Evolutionary conservation across 768 basidiomycete species (phyloP).

Genomic region (Termitomyces sp.): DNA sequence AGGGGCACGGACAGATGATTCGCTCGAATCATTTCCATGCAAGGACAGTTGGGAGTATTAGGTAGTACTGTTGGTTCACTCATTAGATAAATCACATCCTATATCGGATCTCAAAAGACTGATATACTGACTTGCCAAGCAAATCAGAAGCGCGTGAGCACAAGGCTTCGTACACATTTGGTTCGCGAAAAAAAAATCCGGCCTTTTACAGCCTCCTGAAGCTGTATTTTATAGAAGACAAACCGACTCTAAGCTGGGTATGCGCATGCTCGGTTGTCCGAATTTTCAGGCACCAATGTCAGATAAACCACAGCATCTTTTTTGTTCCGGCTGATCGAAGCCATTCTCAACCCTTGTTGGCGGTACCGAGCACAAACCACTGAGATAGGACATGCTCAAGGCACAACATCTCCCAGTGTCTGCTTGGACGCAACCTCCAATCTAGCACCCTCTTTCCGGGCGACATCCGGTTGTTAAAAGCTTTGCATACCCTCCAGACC

Average conservation of each 20-base stretch:
- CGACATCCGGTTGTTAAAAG: conserved; percentile 70
- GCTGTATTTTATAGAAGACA: background rate
- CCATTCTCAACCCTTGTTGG: background rate
- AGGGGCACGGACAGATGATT: conserved; percentile 9
- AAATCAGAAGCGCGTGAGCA: conserved; percentile 13
- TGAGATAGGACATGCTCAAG: background rate
- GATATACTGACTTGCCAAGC: background rate
- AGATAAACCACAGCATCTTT: background rate
- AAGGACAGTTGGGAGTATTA: background rate
- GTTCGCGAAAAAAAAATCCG: background rate
- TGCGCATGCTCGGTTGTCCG: background rate
- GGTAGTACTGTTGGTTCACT: background rate
- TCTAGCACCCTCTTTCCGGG: conserved; percentile 42
- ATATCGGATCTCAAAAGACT: conserved; percentile 2
- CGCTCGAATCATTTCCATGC: background rate
- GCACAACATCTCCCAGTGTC: background rate
- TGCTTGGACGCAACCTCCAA: conserved; percentile 11
- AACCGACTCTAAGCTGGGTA: background rate
- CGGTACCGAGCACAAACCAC: conserved; percentile 14
- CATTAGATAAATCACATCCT: background rate
- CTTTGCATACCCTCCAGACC: conserved; percentile 88
- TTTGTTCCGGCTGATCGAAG: background rate
- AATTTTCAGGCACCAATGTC: conserved; percentile 12
- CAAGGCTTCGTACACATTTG: conserved; percentile 5
- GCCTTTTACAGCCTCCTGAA: background rate